phyloP scores from a whole-genome alignment of 495 filamentous ascomycete species.

The Opeltia flavorubescens region DNA sequence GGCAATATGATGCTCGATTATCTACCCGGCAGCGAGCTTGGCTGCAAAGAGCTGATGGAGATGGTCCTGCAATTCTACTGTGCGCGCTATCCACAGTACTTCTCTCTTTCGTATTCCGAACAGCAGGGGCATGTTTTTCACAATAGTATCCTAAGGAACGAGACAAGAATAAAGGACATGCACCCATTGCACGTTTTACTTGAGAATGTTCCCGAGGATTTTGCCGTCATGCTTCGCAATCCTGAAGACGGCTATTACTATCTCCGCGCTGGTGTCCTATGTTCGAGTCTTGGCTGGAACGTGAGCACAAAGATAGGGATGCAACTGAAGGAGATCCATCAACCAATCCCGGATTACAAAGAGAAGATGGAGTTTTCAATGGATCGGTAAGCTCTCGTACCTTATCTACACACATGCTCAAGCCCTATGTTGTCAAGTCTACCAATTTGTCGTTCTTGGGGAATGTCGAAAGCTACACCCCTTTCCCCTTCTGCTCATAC shows the following conservation, averaged over 20 bases:
- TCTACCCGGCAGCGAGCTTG: slow-evolving; percentile 67
- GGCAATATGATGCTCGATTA: slow-evolving; percentile 50
- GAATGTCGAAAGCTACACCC: too few relatives aligned
- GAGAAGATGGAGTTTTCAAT: slow-evolving; percentile 84
- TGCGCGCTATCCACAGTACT: slow-evolving; percentile 68
- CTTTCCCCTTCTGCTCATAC: background rate
- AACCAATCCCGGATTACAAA: slow-evolving; percentile 71
- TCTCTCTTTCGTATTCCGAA: slow-evolving; percentile 35
- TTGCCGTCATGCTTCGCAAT: slow-evolving; percentile 65
- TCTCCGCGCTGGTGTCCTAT: slow-evolving; percentile 67
- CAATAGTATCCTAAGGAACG: slow-evolving; percentile 56
- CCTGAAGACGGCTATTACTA: slow-evolving; percentile 58
- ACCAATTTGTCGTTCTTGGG: too few relatives aligned
- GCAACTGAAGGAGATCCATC: slow-evolving; percentile 61
- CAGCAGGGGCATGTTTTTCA: slow-evolving; percentile 45
- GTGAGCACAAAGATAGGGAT: slow-evolving; percentile 61
- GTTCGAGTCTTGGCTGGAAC: slow-evolving; percentile 72
- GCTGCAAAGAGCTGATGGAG: slow-evolving; percentile 84
- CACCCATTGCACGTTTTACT: slow-evolving; percentile 61
- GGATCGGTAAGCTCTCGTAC: slow-evolving; percentile 50
- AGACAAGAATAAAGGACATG: slow-evolving; percentile 45
- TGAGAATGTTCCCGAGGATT: slow-evolving; percentile 81
- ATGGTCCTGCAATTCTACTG: slow-evolving; percentile 69
- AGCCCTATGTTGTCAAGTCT: background rate
- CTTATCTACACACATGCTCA: too few relatives aligned